Evolutionary conservation across 2,329 filamentous ascomycete genomes (phyloP).

Genomic region (Lachnellula cervina): DNA sequence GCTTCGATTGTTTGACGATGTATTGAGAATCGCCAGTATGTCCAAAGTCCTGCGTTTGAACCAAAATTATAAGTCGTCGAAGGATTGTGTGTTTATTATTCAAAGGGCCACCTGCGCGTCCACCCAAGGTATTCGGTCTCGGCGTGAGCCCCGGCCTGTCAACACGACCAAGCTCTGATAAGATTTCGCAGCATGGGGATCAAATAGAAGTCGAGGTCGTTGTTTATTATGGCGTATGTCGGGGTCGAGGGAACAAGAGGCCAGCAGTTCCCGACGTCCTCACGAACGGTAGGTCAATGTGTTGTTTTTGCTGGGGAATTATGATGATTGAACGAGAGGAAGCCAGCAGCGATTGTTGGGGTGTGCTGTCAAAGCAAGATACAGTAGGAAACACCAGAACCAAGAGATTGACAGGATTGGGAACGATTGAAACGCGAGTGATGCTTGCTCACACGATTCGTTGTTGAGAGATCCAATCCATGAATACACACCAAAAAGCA

Average conservation of each 20-base stretch:
- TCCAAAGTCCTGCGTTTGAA: conserved; percentile 9
- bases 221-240: conserved; percentile 2
- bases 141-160: conserved; percentile 16
- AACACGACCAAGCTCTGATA: conserved; percentile 23
- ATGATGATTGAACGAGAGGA: background rate
- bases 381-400: conserved; percentile 16
- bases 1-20: conserved; percentile 7
- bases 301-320: background rate
- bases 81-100: conserved; percentile 12
- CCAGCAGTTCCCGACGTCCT: conserved; percentile 10
- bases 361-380: background rate
- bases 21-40: conserved; percentile 6
- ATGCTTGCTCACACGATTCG: conserved; percentile 11
- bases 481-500: conserved; percentile 4
- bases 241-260: conserved; percentile 14
- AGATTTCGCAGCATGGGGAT: conserved; percentile 24
- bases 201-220: conserved; percentile 14
- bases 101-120: conserved; percentile 18
- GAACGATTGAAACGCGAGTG: conserved; percentile 23
- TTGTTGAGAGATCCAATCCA: conserved; percentile 2
- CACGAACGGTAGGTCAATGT: conserved; percentile 16
- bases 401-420: conserved; percentile 22
- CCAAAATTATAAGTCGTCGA: conserved; percentile 10
- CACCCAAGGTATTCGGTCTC: conserved; percentile 10
- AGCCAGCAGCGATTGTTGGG: background rate